phyloP scores from a whole-genome alignment of 495 filamentous ascomycete species.

The Cryomyces minteri region DNA sequence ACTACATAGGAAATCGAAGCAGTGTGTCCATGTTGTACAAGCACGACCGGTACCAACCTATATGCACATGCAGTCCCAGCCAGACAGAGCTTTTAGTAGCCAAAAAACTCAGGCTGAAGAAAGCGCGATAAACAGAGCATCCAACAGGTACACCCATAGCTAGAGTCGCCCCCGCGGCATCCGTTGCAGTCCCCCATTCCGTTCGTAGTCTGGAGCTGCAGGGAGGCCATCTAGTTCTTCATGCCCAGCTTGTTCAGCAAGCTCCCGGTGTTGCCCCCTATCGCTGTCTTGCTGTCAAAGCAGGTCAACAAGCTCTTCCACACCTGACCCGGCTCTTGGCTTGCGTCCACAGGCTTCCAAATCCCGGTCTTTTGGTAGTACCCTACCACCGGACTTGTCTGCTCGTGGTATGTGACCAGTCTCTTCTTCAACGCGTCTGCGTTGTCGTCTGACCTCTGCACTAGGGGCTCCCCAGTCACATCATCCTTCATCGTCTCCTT shows the following conservation, averaged over 20 bases:
- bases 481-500: slow-evolving; percentile 90
- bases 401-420: slow-evolving; percentile 77
- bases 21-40: neutral
- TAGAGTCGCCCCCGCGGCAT: neutral
- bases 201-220: no score
- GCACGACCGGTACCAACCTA: neutral
- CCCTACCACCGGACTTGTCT: slow-evolving; percentile 77
- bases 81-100: neutral
- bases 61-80: neutral
- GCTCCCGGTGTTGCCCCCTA: slow-evolving; percentile 14
- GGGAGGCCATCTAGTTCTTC: slow-evolving; percentile 14
- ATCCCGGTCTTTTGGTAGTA: slow-evolving; percentile 97
- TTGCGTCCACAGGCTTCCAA: slow-evolving; percentile 91
- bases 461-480: slow-evolving; percentile 86
- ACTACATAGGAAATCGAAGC: neutral
- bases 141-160: neutral
- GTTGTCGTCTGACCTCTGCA: slow-evolving; percentile 95
- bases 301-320: slow-evolving; percentile 84
- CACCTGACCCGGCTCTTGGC: slow-evolving; percentile 87
- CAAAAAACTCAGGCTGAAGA: no score
- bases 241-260: slow-evolving; percentile 29
- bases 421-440: slow-evolving; percentile 95
- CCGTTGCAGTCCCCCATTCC: no score
- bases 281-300: slow-evolving; percentile 39
- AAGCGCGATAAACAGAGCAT: no score